Evolutionary conservation across 1,284 basidiomycete genomes (phyloP), one percentile per base, ranked within the genome.

Genomic region (Ceratobasidium sp.): DNA sequence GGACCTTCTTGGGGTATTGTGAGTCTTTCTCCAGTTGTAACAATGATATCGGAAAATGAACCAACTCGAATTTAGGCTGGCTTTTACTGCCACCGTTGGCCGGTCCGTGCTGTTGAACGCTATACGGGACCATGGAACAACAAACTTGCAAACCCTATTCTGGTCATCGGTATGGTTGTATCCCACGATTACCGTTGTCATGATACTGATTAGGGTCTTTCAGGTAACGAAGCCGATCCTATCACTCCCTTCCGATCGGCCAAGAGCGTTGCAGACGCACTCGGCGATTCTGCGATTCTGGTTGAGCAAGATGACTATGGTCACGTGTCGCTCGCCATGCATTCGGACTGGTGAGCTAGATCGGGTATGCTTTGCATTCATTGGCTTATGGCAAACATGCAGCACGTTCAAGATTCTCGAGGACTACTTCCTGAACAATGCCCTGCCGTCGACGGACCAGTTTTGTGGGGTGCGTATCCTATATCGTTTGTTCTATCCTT

Each of bases 231-330:
- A 12, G 52, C 45, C 3, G 72, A 73, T 32, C 72, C 72, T 9
- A 36, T 73, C 14, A 73, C 72, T 10, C 72, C 72, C 2, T 70
- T 41, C 16, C 34, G n/a, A n/a, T n/a, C 10, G 1, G 72, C 72
- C 41, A 61, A 73, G 50, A 21, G 34, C 9, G 62, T 69, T 36
- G 41, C 62, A 10, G 48, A 69, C 18, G 36, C 53, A 2, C 34
- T 58, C 12, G 45, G 72, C 10, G 48, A 73, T 9, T 46, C 50
- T 5, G 62, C 72, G 3, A 41, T 58, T 3, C 41, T 73, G 4
- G 53, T 73, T 34, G 43, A 70, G 32, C 72, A 71, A 14, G 72
- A 71, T 70, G 72, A 60, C 32, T 61, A 36, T 28, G 65, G 67
- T 23, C 73, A 74, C 39, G n/a, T 46, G 9, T 71, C 73, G 8